A percentile compares a stretch with the other conserved stretches of the same genome.
phyloP scores from a whole-genome alignment of 2,329 filamentous ascomycete species.

The Aspergillus alliaceus region DNA sequence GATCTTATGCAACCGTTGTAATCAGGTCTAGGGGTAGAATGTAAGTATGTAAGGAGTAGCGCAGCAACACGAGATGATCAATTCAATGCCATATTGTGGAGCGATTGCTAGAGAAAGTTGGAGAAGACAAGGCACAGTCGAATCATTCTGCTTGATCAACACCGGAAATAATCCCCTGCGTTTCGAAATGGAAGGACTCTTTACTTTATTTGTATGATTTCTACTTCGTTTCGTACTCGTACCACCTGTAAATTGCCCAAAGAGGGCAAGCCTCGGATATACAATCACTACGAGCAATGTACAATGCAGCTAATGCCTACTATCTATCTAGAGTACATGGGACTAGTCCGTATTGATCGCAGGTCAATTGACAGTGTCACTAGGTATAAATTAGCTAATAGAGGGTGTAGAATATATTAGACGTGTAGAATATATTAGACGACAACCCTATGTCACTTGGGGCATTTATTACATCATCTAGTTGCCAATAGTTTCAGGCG shows the following conservation, averaged over 20 bases:
- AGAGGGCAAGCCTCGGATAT: neutral
- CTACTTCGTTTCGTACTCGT: constrained; percentile 5
- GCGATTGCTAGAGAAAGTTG: neutral
- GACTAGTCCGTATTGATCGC: neutral
- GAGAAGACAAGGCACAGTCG: neutral
- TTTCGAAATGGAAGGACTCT: constrained; percentile 3
- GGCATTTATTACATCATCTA: neutral
- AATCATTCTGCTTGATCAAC: neutral
- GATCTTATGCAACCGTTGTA: neutral
- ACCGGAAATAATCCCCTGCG: neutral
- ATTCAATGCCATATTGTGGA: neutral
- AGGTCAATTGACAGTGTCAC: neutral
- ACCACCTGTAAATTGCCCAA: neutral
- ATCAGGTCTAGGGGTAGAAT: neutral
- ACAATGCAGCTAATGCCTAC: too few relatives aligned
- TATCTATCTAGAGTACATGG: too few relatives aligned
- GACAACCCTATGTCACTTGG: neutral
- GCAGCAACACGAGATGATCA: neutral
- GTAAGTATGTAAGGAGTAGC: neutral
- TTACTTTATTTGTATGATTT: neutral
- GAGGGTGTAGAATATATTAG: too few relatives aligned
- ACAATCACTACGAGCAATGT: neutral
- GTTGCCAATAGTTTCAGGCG: neutral
- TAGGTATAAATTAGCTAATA: too few relatives aligned
- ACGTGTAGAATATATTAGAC: neutral